Evolutionary conservation across 495 filamentous ascomycete species (phyloP).

Genomic region (Aspergillus hancockii): DNA sequence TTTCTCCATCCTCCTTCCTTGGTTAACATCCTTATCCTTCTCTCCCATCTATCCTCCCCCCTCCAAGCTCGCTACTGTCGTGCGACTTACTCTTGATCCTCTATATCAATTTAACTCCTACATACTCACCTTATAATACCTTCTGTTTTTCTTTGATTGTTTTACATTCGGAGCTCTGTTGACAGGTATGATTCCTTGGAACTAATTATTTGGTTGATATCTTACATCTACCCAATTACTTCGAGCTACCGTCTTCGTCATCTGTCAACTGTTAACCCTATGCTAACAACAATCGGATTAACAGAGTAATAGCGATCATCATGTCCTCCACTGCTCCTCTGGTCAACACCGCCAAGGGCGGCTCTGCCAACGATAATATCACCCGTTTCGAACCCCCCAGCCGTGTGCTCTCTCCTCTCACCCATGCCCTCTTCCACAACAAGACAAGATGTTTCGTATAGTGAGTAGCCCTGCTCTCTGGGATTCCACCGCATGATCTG

Average conservation of each 20-base stretch:
- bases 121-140: constrained; percentile 9
- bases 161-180: constrained; percentile 20
- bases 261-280: neutral
- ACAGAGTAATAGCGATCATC: constrained; percentile 31
- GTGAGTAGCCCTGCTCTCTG: constrained; percentile 46
- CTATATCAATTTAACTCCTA: constrained; percentile 13
- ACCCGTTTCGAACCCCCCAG: constrained; percentile 92
- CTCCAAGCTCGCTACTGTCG: neutral
- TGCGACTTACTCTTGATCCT: constrained; percentile 1
- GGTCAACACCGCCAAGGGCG: constrained; percentile 41
- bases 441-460: constrained; percentile 99
- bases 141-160: constrained; percentile 14
- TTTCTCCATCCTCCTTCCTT: constrained; percentile 21
- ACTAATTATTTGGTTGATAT: neutral
- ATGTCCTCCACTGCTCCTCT: constrained; percentile 51
- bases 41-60: constrained; percentile 9
- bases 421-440: constrained; percentile 92
- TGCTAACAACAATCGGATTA: constrained; percentile 3
- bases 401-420: constrained; percentile 83
- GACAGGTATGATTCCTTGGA: constrained; percentile 22
- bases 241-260: neutral
- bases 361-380: constrained; percentile 96
- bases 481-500: constrained; percentile 15
- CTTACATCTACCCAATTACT: neutral
- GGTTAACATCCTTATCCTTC: constrained; percentile 10